Evolutionary conservation across 2,329 filamentous ascomycete genomes (phyloP).

Genomic region (Teratosphaeria pseudoeucalypti): DNA sequence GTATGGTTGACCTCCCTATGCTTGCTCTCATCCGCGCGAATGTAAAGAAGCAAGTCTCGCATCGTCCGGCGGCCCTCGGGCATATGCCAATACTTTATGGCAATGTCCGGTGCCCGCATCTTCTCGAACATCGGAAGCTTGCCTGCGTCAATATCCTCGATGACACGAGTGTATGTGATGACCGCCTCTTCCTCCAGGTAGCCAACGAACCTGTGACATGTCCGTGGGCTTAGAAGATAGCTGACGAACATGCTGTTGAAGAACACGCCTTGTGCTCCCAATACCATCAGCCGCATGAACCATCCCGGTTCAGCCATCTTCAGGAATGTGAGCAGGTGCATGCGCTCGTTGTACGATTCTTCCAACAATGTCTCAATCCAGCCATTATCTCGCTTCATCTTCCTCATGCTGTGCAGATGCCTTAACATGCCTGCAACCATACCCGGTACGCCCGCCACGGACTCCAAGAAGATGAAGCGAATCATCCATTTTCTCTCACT

Average conservation of each 20-base stretch:
- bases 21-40: constrained; percentile 79
- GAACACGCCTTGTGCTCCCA: constrained; percentile 89
- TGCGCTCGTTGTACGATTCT: constrained; percentile 44
- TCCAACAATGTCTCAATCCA: constrained; percentile 54
- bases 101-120: constrained; percentile 76
- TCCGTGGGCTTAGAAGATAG: constrained; percentile 77
- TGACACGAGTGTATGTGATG: constrained; percentile 82
- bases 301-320: constrained; percentile 77
- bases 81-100: constrained; percentile 88
- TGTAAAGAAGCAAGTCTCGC: constrained; percentile 77
- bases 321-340: constrained; percentile 73
- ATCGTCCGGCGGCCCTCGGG: constrained; percentile 73
- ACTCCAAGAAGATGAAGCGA: constrained; percentile 87
- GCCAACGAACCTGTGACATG: constrained; percentile 89
- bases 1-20: constrained; percentile 87
- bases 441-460: constrained; percentile 85
- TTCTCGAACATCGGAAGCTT: constrained; percentile 70
- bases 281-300: constrained; percentile 88
- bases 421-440: constrained; percentile 95
- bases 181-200: constrained; percentile 97
- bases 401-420: constrained; percentile 72
- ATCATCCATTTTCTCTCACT: constrained; percentile 84
- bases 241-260: constrained; percentile 86
- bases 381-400: constrained; percentile 86
- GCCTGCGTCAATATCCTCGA: constrained; percentile 79